Conservation (phyloP, 148 eudicot genomes). For the Dianthus caryophyllus region DNA sequence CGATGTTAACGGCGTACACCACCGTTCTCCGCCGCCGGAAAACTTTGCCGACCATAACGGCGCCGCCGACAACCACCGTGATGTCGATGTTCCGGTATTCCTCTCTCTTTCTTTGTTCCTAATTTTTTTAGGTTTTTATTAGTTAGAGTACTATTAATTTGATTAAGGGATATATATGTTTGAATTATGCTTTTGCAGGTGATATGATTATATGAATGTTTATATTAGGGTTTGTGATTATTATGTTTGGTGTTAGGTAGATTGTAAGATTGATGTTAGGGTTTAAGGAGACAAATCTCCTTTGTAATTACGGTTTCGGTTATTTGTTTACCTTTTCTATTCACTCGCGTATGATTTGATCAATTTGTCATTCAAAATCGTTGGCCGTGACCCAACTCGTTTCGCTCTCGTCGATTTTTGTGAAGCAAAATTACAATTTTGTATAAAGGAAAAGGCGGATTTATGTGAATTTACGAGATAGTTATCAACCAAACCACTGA, state of each 20-base stretch:
- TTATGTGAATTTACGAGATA: too few relatives aligned
- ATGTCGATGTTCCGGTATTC: conserved; percentile 45
- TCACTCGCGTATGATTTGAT: too few relatives aligned
- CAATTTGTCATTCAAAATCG: too few relatives aligned
- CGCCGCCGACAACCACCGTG: conserved; percentile 35
- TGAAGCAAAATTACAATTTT: too few relatives aligned
- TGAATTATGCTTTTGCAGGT: not conserved
- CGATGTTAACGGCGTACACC: conserved; percentile 47
- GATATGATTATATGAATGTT: not conserved
- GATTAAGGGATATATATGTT: not conserved
- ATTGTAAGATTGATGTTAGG: not conserved
- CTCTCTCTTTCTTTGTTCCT: not conserved
- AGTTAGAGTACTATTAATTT: not conserved
- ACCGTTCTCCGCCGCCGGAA: conserved; percentile 39
- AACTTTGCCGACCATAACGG: conserved; percentile 27
- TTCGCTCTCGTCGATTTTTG: too few relatives aligned
- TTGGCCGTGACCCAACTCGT: too few relatives aligned
- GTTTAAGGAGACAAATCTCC: not conserved
- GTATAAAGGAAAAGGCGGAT: too few relatives aligned
- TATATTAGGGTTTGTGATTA: not conserved
- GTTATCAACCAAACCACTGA: too few relatives aligned
- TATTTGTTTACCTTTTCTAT: too few relatives aligned
- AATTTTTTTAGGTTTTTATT: not conserved
- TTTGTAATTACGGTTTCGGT: not conserved
- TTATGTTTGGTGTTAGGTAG: not conserved